phyloP scores from a whole-genome alignment of 495 filamentous ascomycete genomes.

The Acidomyces sp. region DNA sequence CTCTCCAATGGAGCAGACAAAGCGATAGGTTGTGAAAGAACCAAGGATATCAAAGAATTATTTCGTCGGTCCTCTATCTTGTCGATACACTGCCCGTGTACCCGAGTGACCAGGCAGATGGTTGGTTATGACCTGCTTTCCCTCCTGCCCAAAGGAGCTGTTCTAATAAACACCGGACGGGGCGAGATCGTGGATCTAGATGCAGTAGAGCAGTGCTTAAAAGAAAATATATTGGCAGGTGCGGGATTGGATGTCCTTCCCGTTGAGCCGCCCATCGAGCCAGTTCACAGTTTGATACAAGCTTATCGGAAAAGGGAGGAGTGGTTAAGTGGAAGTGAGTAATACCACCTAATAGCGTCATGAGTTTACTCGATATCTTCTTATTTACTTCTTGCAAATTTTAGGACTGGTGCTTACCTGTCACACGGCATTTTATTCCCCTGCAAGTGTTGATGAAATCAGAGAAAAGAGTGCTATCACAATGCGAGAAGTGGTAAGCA shows the following conservation, averaged over 20 bases:
- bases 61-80: constrained; percentile 15
- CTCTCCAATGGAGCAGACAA: constrained; percentile 17
- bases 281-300: constrained; percentile 11
- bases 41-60: constrained; percentile 16
- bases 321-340: constrained; percentile 13
- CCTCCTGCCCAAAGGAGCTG: constrained; percentile 10
- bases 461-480: constrained; percentile 15
- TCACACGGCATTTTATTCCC: constrained; percentile 17
- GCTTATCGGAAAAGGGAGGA: constrained; percentile 15
- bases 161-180: constrained; percentile 17
- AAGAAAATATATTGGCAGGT: constrained; percentile 10
- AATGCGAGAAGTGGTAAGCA: constrained; percentile 14
- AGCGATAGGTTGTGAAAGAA: constrained; percentile 9
- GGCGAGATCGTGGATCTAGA: constrained; percentile 18
- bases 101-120: constrained; percentile 7
- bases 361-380: no score
- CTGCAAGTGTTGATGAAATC: constrained; percentile 15
- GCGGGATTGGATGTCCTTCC: constrained; percentile 20
- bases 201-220: constrained; percentile 16
- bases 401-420: constrained; percentile 16
- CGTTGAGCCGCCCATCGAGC: constrained; percentile 12
- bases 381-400: background rate
- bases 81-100: constrained; percentile 12
- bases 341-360: background rate
- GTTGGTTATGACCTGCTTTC: constrained; percentile 17